phyloP scores from a whole-genome alignment of 192 early-diverging fungal species.

The Podochytrium sp. region DNA sequence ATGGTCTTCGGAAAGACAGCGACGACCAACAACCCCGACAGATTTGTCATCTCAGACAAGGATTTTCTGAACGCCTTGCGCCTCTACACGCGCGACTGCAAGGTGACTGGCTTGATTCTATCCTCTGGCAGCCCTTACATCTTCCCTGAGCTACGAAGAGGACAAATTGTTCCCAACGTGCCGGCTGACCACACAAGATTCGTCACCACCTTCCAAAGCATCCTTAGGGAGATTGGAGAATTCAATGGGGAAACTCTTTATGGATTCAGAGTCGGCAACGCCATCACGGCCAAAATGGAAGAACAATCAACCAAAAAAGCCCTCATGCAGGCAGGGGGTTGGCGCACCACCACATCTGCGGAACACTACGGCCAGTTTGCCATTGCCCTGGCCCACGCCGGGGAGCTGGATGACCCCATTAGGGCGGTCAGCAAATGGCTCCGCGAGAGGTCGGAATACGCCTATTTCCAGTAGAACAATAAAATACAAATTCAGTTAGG shows the following conservation, averaged over 20 bases:
- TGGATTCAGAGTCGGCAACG: background rate
- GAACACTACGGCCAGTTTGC: background rate
- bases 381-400: background rate
- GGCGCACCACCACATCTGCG: background rate
- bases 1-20: slow-evolving; percentile 3
- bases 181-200: background rate
- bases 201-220: background rate
- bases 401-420: background rate
- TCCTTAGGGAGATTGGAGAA: background rate
- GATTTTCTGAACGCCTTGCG: background rate
- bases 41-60: background rate
- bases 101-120: background rate
- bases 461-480: background rate
- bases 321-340: background rate
- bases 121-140: background rate
- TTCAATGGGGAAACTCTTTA: slow-evolving; percentile 11
- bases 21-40: background rate
- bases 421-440: background rate
- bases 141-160: background rate
- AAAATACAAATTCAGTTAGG: background rate
- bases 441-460: background rate
- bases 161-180: background rate
- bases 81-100: background rate
- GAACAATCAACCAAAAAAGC: too few species aligned
- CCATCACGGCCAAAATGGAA: background rate